These are phyloP conservation scores for Collybia sordida DNA, from an alignment of 768 basidiomycete genomes.

Conservation along the genomic window DNA sequence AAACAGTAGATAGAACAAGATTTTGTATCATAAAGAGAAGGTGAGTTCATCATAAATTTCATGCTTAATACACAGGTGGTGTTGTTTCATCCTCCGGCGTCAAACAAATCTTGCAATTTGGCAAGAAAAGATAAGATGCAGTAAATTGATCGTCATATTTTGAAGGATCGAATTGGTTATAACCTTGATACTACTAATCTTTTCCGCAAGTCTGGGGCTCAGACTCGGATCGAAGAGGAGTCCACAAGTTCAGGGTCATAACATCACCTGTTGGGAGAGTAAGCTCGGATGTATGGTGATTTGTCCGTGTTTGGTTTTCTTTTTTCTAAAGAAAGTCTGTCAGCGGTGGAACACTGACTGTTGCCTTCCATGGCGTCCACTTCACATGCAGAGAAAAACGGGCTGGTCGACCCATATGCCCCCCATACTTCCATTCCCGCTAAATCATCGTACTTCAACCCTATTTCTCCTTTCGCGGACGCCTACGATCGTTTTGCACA, in stretches of 20 bases:
- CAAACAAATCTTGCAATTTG: too few relatives aligned
- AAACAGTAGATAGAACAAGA: too few relatives aligned
- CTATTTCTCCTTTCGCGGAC: slow-evolving; percentile 61
- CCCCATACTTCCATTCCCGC: slow-evolving; percentile 30
- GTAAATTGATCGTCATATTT: too few relatives aligned
- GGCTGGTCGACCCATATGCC: slow-evolving; percentile 34
- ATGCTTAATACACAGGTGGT: too few relatives aligned
- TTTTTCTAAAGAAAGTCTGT: slow-evolving; percentile 29
- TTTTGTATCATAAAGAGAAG: too few relatives aligned
- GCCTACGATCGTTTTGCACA: slow-evolving; percentile 71
- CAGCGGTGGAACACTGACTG: slow-evolving; percentile 23
- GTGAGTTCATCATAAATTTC: too few relatives aligned
- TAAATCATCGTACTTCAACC: slow-evolving; percentile 37
- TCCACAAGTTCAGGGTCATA: neutral
- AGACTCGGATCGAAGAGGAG: neutral
- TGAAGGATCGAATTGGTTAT: too few relatives aligned
- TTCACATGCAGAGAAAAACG: slow-evolving; percentile 41
- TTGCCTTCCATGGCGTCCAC: slow-evolving; percentile 44
- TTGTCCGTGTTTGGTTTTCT: slow-evolving; percentile 37
- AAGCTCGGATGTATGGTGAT: slow-evolving; percentile 9
- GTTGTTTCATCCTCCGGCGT: too few relatives aligned
- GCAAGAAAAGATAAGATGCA: too few relatives aligned
- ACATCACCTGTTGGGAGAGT: neutral
- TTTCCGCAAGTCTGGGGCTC: neutral
- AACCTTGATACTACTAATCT: too few relatives aligned